A percentile compares a stretch with the other conserved stretches of the same genome.
Evolutionary conservation across 2,329 filamentous ascomycete species (phyloP).

Genomic region (Ophiostoma sp.): DNA sequence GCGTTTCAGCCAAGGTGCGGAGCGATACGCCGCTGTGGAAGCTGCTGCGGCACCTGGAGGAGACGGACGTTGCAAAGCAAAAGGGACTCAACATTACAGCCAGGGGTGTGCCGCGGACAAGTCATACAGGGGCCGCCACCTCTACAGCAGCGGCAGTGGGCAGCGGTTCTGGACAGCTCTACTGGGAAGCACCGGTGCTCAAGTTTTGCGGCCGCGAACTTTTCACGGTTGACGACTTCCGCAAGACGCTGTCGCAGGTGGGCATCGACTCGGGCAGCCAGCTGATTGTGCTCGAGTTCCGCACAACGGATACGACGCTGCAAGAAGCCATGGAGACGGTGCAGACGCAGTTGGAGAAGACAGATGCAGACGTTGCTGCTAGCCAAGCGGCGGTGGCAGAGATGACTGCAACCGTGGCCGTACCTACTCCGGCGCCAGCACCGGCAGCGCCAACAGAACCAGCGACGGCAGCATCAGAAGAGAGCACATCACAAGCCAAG

Average conservation of each 20-base stretch:
- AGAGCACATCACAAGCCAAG: not conserved
- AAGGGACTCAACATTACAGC: conserved; percentile 77
- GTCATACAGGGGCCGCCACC: conserved; percentile 43
- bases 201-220: conserved; percentile 82
- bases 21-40: conserved; percentile 89
- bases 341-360: conserved; percentile 48
- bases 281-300: conserved; percentile 75
- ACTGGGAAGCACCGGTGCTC: conserved; percentile 83
- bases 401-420: conserved; percentile 22
- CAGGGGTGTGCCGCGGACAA: conserved; percentile 68
- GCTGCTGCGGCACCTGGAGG: conserved; percentile 86
- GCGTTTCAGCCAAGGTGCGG: conserved; percentile 80
- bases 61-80: conserved; percentile 62
- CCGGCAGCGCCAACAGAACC: not conserved
- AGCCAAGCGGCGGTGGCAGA: conserved; percentile 27
- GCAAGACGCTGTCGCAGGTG: conserved; percentile 84
- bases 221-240: conserved; percentile 74
- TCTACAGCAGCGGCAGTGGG: conserved; percentile 43
- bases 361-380: conserved; percentile 59
- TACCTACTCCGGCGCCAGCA: not conserved
- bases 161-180: conserved; percentile 69
- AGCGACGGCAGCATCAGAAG: not conserved
- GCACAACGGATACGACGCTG: conserved; percentile 72
- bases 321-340: conserved; percentile 86
- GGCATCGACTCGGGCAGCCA: conserved; percentile 84